Conservation (phyloP, 1,139 yeast genomes). For the Yamadazyma spencermartinsiae region DNA sequence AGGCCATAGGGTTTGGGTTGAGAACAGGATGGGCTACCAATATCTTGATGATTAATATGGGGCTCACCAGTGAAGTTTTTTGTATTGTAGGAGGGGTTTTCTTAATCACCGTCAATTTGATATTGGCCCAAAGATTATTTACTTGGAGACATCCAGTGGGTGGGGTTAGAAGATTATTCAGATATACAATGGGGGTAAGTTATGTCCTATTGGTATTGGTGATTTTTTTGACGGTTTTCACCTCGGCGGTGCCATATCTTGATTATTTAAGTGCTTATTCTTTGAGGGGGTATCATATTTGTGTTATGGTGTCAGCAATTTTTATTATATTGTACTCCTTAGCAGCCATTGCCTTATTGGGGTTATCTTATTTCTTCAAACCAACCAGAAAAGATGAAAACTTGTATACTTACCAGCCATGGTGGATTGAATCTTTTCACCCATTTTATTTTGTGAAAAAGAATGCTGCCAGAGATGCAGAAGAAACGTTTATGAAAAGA, state of each 20-base stretch:
- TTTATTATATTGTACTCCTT: slow-evolving; percentile 35
- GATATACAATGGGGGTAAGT: slow-evolving; percentile 33
- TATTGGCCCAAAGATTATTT: slow-evolving; percentile 44
- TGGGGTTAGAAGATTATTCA: slow-evolving; percentile 39
- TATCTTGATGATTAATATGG: slow-evolving; percentile 21
- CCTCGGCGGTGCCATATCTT: slow-evolving; percentile 37
- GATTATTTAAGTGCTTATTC: slow-evolving; percentile 25
- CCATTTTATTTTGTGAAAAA: slow-evolving; percentile 44
- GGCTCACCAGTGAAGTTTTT: slow-evolving; percentile 36
- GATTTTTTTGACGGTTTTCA: slow-evolving; percentile 33
- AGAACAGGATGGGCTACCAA: slow-evolving; percentile 37
- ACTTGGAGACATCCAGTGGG: slow-evolving; percentile 53
- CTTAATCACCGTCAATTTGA: slow-evolving; percentile 38
- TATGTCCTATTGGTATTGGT: slow-evolving; percentile 32
- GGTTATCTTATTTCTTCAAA: slow-evolving; percentile 41
- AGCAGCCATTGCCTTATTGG: slow-evolving; percentile 37
- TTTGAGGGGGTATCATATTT: slow-evolving; percentile 26
- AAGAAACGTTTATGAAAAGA: slow-evolving; percentile 43
- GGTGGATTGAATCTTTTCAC: slow-evolving; percentile 48
- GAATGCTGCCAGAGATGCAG: slow-evolving; percentile 41
- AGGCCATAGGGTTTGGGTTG: slow-evolving; percentile 61
- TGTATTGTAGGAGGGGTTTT: slow-evolving; percentile 35
- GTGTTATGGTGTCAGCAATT: slow-evolving; percentile 32
- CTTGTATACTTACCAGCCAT: slow-evolving; percentile 46
- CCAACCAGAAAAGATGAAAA: slow-evolving; percentile 45